Evolutionary conservation across 1,284 basidiomycete genomes (phyloP), one percentile per base, ranked within the genome.

Genomic region (Schizopora paradoxa): DNA sequence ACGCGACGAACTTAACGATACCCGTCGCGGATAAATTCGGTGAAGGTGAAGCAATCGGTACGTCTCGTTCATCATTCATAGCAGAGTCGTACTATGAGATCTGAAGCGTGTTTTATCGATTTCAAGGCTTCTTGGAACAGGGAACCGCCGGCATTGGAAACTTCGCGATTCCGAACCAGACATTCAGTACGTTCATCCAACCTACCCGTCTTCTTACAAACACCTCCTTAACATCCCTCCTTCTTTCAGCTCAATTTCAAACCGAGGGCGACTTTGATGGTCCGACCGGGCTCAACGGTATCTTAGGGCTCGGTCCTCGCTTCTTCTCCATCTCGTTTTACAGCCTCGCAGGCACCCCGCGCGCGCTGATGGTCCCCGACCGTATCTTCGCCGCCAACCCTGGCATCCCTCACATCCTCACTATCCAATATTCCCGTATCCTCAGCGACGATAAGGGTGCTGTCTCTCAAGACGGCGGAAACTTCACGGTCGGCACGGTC

Each of bases 341-440:
- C 2, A 32, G 49, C 21, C 34, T 55, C 10, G 37, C 52, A n/a
- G 69, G 70, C 10, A 71, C 76, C 51, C 66, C 79, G 2, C 68
- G n/a, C n/a, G n/a, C n/a, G n/a, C n/a, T n/a, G n/a, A n/a, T n/a
- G n/a, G n/a, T 77, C 10, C 64, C 83, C 16, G 77, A 85, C 61
- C 72, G 72, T 14, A 79, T 86, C 50, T 86, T 86, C 59, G 60
- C 65, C 13, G 72, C 77, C 49, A 71, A 84, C 56, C 63, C 62
- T 5, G 66, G 73, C 16, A 68, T 76, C 4, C 72, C 78, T 0
- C 79, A 82, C 57, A 73, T 61, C 53, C 62, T 86, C 38, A 73
- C 79, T 0, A 63, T 84, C 51, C 65, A 73, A 34, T 63, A 80
- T 32, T 70, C 71, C 28, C 72, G 77, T 35, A 41, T 57, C 58